These are phyloP conservation scores for Malania oleifera DNA, from an alignment of 164 flowering plant genomes.

Conservation along the genomic window DNA sequence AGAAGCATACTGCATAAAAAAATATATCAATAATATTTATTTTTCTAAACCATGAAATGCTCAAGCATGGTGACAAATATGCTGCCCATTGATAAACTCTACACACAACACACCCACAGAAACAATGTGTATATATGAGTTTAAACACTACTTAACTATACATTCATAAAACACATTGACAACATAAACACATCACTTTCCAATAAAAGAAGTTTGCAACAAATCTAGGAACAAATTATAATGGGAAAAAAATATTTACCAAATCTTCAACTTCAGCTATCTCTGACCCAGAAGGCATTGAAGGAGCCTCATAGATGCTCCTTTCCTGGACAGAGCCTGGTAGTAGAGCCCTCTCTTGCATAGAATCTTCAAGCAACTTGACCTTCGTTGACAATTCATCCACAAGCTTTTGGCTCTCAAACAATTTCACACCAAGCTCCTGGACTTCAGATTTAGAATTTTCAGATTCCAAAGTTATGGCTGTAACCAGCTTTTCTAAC, in stretches of 20 bases:
- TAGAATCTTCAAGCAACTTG: slow-evolving; percentile 58
- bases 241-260: slow-evolving; percentile 31
- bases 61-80: no score
- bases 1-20: no score
- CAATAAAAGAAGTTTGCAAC: background rate
- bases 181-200: background rate
- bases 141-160: background rate
- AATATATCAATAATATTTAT: no score
- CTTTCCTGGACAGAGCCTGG: slow-evolving; percentile 57
- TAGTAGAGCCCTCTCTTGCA: slow-evolving; percentile 29
- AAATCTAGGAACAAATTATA: background rate
- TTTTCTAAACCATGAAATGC: no score
- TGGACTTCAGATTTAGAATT: slow-evolving; percentile 46
- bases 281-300: slow-evolving; percentile 58
- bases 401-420: slow-evolving; percentile 49
- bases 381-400: slow-evolving; percentile 69
- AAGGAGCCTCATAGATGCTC: slow-evolving; percentile 54
- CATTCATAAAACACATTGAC: no score
- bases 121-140: background rate
- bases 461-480: slow-evolving; percentile 45
- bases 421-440: slow-evolving; percentile 50
- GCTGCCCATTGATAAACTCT: no score
- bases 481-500: slow-evolving; percentile 46
- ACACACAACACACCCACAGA: no score
- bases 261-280: slow-evolving; percentile 85